Evolutionary conservation across 306 rosid species (phyloP).

Genomic region (Lathyrus tuberosus): DNA sequence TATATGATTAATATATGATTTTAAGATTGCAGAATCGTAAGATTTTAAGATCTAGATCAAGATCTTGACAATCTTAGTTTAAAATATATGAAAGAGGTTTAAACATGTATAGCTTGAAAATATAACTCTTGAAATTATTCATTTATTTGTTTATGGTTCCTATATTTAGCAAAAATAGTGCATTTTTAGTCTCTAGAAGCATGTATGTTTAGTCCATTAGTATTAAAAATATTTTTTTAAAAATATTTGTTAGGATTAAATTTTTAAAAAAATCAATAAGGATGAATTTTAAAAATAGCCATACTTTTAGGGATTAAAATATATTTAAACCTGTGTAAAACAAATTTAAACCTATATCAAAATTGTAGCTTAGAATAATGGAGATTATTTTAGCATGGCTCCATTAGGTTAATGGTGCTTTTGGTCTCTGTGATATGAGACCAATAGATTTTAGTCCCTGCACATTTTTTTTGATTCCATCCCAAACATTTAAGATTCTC

Average conservation of each 20-base stretch:
- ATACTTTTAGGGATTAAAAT: constrained; percentile 5
- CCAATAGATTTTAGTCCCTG: not conserved
- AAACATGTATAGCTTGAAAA: not conserved
- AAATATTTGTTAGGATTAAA: not conserved
- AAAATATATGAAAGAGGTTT: not conserved
- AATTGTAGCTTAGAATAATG: not conserved
- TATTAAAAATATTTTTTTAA: not conserved
- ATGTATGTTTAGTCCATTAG: not conserved
- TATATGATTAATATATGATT: too few species aligned
- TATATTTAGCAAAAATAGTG: not conserved
- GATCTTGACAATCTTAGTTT: too few species aligned
- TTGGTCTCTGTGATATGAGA: not conserved
- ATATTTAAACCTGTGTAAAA: not conserved
- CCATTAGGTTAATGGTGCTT: not conserved
- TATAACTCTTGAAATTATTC: not conserved
- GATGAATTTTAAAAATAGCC: not conserved
- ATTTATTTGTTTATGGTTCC: not conserved
- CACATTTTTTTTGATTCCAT: not conserved
- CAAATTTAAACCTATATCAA: not conserved
- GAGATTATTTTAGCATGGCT: not conserved
- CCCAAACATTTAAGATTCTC: not conserved
- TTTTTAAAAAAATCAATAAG: not conserved
- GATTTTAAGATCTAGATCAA: too few species aligned
- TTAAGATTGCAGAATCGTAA: too few species aligned
- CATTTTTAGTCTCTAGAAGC: not conserved